Conservation (phyloP, 768 basidiomycete species). For the Auriscalpium orientale region DNA sequence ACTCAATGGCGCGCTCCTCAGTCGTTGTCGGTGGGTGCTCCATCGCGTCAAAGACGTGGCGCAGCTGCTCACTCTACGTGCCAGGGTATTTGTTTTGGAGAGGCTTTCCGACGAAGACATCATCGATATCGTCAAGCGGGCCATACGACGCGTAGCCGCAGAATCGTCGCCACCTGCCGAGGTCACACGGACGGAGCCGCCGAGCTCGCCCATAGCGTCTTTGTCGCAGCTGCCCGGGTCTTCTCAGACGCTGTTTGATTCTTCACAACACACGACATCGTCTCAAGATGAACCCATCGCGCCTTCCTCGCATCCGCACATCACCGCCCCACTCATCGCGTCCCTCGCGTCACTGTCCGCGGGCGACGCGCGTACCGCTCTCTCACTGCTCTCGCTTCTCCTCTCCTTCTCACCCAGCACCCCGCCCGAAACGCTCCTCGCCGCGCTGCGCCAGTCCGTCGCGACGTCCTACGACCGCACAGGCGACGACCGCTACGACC, state of each 20-base stretch:
- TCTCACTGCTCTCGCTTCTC: constrained; percentile 70
- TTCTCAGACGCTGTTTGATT: constrained; percentile 14
- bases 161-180: not conserved
- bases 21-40: constrained; percentile 60
- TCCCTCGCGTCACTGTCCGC: constrained; percentile 46
- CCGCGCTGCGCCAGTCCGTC: constrained; percentile 52
- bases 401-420: constrained; percentile 35
- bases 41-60: not conserved
- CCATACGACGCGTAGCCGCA: constrained; percentile 31
- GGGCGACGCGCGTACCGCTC: constrained; percentile 72
- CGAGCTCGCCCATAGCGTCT: not conserved
- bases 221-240: constrained; percentile 10
- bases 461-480: constrained; percentile 65
- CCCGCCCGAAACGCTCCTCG: constrained; percentile 43
- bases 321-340: constrained; percentile 40
- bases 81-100: constrained; percentile 67
- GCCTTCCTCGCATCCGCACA: constrained; percentile 26
- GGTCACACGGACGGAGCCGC: not conserved
- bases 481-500: constrained; percentile 72
- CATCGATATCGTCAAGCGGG: constrained; percentile 47
- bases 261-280: not conserved
- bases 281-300: not conserved
- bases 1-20: constrained; percentile 61
- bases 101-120: constrained; percentile 61
- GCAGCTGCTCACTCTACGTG: not conserved